A percentile compares a stretch with the other conserved stretches of the same genome.
Conservation (phyloP, 192 early-diverging fungal genomes). For the Allomyces macrogynus region DNA sequence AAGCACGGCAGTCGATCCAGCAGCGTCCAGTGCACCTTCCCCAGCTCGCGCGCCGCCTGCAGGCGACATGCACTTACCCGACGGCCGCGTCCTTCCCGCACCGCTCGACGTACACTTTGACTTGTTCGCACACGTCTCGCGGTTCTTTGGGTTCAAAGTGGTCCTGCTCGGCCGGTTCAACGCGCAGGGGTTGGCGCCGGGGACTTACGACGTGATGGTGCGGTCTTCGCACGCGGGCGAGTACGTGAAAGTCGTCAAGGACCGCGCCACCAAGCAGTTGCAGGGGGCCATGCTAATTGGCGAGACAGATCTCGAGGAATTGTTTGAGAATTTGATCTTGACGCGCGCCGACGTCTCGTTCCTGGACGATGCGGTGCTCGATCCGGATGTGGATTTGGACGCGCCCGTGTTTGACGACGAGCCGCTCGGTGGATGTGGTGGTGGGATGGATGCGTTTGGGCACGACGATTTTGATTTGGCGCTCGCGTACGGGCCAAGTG, state of each 20-base stretch:
- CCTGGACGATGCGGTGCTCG: neutral
- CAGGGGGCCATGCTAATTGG: neutral
- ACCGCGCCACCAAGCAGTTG: neutral
- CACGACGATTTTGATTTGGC: too few relatives aligned
- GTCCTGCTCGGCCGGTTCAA: neutral
- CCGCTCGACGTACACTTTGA: neutral
- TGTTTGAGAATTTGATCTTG: constrained; percentile 1
- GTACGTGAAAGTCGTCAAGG: neutral
- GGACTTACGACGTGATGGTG: neutral
- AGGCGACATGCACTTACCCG: too few relatives aligned
- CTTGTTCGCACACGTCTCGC: neutral
- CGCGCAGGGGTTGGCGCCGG: neutral
- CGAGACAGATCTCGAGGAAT: neutral
- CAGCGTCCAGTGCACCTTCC: too few relatives aligned
- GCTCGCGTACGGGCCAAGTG: too few relatives aligned
- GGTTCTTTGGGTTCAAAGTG: neutral
- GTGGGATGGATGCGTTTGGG: too few relatives aligned
- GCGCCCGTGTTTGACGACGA: too few relatives aligned
- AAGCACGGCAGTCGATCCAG: too few relatives aligned
- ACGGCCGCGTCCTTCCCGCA: neutral
- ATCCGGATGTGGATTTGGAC: neutral
- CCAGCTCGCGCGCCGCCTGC: too few relatives aligned
- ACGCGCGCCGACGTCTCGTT: neutral
- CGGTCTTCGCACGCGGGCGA: neutral
- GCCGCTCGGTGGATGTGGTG: too few relatives aligned